These are phyloP conservation scores for Chlorociboria aeruginascens DNA, from an alignment of 495 filamentous ascomycete genomes.

Conservation along the genomic window DNA sequence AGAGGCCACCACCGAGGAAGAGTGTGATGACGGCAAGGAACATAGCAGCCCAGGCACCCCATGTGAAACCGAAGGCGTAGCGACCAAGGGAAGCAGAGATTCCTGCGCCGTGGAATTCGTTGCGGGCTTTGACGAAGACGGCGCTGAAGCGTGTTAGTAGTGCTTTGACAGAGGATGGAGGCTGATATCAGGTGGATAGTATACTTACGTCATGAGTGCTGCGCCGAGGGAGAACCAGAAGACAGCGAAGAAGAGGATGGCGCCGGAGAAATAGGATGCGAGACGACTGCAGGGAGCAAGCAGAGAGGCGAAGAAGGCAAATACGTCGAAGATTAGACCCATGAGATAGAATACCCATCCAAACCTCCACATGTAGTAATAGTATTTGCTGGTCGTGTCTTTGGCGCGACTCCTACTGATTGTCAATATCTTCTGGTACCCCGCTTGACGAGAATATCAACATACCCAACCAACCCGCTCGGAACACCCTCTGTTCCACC, in stretches of 20 bases:
- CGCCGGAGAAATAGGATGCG: conserved; percentile 30
- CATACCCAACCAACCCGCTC: conserved; percentile 26
- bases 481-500: conserved; percentile 28
- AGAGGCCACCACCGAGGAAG: conserved; percentile 37
- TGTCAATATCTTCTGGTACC: background rate
- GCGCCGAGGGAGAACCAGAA: conserved; percentile 35
- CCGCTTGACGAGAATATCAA: background rate
- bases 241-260: conserved; percentile 26
- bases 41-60: conserved; percentile 60
- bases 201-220: conserved; percentile 39
- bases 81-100: conserved; percentile 49
- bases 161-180: background rate
- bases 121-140: conserved; percentile 64
- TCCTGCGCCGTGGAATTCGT: conserved; percentile 49
- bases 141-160: conserved; percentile 36
- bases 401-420: conserved; percentile 25
- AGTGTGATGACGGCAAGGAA: conserved; percentile 61
- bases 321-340: conserved; percentile 49
- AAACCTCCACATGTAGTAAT: conserved; percentile 47
- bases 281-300: conserved; percentile 38
- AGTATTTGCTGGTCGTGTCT: conserved; percentile 34
- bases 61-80: conserved; percentile 78
- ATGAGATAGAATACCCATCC: conserved; percentile 66
- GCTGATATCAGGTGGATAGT: background rate
- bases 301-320: conserved; percentile 38